Evolutionary conservation across 768 basidiomycete species (phyloP).

Genomic region (Tylopilus sp.): DNA sequence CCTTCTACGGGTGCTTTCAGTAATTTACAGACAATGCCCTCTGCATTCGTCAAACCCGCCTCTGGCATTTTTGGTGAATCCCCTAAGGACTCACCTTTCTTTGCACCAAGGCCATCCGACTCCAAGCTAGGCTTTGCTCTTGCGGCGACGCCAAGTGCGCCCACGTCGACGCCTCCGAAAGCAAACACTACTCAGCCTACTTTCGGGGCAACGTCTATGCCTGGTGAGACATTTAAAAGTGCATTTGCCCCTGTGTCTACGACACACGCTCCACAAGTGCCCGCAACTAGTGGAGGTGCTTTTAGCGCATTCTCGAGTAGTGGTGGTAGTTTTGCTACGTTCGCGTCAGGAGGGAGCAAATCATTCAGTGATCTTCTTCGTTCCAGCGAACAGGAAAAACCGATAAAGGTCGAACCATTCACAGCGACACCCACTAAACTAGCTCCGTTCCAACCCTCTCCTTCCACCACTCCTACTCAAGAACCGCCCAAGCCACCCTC

Average conservation of each 20-base stretch:
- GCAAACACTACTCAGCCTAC: slow-evolving; percentile 23
- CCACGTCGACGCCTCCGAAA: slow-evolving; percentile 24
- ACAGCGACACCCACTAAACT: slow-evolving; percentile 15
- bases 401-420: slow-evolving; percentile 16
- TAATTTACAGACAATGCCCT: slow-evolving; percentile 32
- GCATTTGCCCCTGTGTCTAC: slow-evolving; percentile 13
- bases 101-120: slow-evolving; percentile 35
- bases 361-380: slow-evolving; percentile 65
- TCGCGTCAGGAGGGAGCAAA: slow-evolving; percentile 42
- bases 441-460: neutral
- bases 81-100: slow-evolving; percentile 51
- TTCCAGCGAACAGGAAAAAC: slow-evolving; percentile 26
- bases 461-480: slow-evolving; percentile 16
- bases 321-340: slow-evolving; percentile 49
- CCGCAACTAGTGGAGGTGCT: slow-evolving; percentile 17
- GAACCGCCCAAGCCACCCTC: slow-evolving; percentile 6
- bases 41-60: slow-evolving; percentile 37
- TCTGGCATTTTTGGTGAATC: slow-evolving; percentile 34
- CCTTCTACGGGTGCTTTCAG: slow-evolving; percentile 38
- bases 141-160: slow-evolving; percentile 11
- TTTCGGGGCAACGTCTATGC: slow-evolving; percentile 39
- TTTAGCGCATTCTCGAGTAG: slow-evolving; percentile 30
- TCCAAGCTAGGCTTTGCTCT: slow-evolving; percentile 36
- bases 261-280: slow-evolving; percentile 7
- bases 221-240: slow-evolving; percentile 20